Evolutionary conservation across 768 basidiomycete species (phyloP).

Genomic region (Hygrocybe punicea): DNA sequence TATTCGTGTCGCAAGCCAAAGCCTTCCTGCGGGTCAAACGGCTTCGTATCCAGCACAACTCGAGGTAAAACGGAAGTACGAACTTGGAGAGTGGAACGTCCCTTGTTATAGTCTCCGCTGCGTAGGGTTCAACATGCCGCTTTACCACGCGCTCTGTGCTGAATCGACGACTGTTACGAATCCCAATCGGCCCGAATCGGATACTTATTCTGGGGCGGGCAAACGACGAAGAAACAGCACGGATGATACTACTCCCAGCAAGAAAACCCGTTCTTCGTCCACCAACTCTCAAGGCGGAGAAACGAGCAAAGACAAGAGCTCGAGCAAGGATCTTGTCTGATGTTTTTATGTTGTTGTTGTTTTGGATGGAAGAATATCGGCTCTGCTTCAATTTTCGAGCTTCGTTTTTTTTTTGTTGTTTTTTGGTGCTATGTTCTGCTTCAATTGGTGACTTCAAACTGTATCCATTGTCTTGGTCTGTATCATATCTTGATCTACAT

Average conservation of each 20-base stretch:
- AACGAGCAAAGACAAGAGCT: background rate
- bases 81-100: slow-evolving; percentile 23
- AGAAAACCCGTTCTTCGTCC: background rate
- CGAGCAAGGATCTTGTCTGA: too few relatives aligned
- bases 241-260: background rate
- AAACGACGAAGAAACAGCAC: background rate
- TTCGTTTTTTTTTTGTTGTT: too few relatives aligned
- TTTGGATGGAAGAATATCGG: too few relatives aligned
- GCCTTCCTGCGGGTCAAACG: background rate
- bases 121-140: slow-evolving; percentile 22
- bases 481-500: background rate
- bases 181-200: background rate
- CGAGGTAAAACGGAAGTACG: slow-evolving; percentile 21
- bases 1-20: slow-evolving; percentile 14
- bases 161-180: background rate
- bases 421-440: too few relatives aligned
- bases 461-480: background rate
- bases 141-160: slow-evolving; percentile 12
- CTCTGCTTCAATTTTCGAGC: too few relatives aligned
- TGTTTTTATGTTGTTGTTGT: too few relatives aligned
- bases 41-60: slow-evolving; percentile 8
- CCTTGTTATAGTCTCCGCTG: slow-evolving; percentile 28
- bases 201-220: background rate
- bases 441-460: background rate
- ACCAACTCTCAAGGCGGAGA: background rate